These are phyloP conservation scores for Fraxinus dipetala DNA, from an alignment of 305 asterid species.

Conservation along the genomic window DNA sequence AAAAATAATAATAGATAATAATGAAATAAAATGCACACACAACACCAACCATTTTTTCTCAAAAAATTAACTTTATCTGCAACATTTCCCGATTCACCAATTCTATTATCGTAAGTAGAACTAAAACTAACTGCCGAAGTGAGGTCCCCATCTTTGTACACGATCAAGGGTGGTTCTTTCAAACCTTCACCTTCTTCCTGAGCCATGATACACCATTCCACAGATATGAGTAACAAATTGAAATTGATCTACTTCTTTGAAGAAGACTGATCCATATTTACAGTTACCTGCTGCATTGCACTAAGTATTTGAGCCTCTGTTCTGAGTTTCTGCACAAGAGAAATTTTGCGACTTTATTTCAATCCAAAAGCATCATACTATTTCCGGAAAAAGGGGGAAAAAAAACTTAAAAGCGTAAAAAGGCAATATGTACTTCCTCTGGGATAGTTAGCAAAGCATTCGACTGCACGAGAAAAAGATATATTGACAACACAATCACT, in stretches of 20 bases:
- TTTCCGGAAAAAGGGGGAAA: not conserved
- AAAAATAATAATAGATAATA: constrained; percentile 1
- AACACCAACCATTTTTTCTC: constrained; percentile 44
- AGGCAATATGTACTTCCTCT: not conserved
- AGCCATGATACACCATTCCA: constrained; percentile 24
- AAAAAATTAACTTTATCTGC: constrained; percentile 21
- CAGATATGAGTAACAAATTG: constrained; percentile 16
- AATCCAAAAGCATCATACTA: not conserved
- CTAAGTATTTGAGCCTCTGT: constrained; percentile 53
- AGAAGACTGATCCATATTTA: not conserved
- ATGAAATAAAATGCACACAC: constrained; percentile 3
- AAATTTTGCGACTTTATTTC: not conserved
- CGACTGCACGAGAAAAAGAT: not conserved
- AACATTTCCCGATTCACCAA: constrained; percentile 35
- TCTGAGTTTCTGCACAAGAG: constrained; percentile 62
- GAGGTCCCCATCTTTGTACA: constrained; percentile 60
- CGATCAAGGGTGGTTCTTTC: constrained; percentile 58
- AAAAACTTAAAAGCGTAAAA: not conserved
- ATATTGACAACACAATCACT: not conserved
- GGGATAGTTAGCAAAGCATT: not conserved
- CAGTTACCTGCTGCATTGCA: constrained; percentile 64
- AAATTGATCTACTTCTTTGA: not conserved
- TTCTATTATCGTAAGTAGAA: constrained; percentile 32
- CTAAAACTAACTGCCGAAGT: constrained; percentile 37
- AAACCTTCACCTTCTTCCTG: constrained; percentile 57